Evolutionary conservation across 2,329 filamentous ascomycete genomes (phyloP).

Genomic region (Macrophomina tecta): DNA sequence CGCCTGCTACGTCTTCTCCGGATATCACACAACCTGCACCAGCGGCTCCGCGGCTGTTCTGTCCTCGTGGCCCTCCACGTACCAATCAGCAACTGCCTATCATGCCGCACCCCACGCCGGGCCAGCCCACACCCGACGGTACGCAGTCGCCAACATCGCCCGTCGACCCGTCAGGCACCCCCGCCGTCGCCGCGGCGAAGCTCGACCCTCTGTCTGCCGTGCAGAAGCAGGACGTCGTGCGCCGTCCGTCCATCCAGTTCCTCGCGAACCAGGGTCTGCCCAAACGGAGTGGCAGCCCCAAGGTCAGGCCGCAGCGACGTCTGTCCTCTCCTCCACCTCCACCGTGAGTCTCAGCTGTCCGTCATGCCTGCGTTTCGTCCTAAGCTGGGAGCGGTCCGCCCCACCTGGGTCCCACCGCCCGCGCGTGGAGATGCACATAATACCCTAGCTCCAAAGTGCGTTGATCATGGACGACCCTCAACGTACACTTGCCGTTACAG

Average conservation of each 20-base stretch:
- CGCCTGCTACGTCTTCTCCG: slow-evolving; percentile 10
- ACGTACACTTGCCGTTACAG: not conserved
- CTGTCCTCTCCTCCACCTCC: slow-evolving; percentile 50
- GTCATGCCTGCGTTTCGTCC: not conserved
- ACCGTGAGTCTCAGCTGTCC: slow-evolving; percentile 42
- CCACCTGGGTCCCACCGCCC: slow-evolving; percentile 15
- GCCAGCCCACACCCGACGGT: slow-evolving; percentile 9
- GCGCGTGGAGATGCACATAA: slow-evolving; percentile 1
- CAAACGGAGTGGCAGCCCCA: slow-evolving; percentile 27
- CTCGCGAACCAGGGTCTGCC: slow-evolving; percentile 40
- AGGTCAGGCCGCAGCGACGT: slow-evolving; percentile 37
- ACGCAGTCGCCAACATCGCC: slow-evolving; percentile 32
- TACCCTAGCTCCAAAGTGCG: slow-evolving; percentile 15
- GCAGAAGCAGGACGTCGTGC: slow-evolving; percentile 34
- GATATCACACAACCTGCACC: slow-evolving; percentile 14
- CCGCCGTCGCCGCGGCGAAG: slow-evolving; percentile 32
- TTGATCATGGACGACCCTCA: slow-evolving; percentile 6
- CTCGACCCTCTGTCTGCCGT: slow-evolving; percentile 37
- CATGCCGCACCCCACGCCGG: slow-evolving; percentile 30
- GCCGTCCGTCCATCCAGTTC: slow-evolving; percentile 49
- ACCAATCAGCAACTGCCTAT: slow-evolving; percentile 24
- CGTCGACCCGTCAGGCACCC: slow-evolving; percentile 5
- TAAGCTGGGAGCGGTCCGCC: not conserved
- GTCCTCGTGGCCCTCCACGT: slow-evolving; percentile 17
- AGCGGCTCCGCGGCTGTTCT: slow-evolving; percentile 17